Evolutionary conservation across 805 yeast species (phyloP).

Genomic region (Ogataea salicorniae): DNA sequence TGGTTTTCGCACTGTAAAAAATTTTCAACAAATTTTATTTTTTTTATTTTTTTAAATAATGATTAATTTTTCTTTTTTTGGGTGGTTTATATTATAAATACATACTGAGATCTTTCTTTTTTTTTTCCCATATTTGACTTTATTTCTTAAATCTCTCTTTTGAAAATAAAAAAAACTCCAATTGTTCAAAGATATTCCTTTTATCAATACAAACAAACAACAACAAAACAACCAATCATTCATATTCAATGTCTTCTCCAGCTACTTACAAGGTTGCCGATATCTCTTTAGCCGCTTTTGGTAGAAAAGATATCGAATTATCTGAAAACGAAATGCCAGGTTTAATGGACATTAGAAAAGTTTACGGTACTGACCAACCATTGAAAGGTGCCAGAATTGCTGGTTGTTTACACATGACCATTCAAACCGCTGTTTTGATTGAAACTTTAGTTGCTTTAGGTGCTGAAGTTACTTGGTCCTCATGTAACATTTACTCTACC

Average conservation of each 20-base stretch:
- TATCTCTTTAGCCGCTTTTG: constrained; percentile 97
- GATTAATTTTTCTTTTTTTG: no score
- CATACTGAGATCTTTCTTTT: no score
- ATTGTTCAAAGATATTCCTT: neutral
- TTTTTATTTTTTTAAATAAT: neutral
- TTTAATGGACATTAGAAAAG: constrained; percentile 93
- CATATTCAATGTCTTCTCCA: constrained; percentile 47
- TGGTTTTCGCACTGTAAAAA: neutral
- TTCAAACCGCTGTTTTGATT: constrained; percentile 97
- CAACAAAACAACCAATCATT: neutral
- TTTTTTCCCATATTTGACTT: neutral
- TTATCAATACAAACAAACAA: neutral
- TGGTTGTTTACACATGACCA: constrained; percentile 99
- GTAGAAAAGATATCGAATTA: constrained; percentile 98
- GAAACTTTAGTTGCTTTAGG: constrained; percentile 96
- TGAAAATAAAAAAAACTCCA: neutral
- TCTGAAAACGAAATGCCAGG: constrained; percentile 99
- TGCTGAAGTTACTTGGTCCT: constrained; percentile 99
- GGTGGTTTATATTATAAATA: no score
- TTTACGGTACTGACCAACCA: constrained; percentile 89
- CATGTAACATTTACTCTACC: constrained; percentile 98
- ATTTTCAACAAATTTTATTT: neutral
- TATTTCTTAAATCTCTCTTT: neutral
- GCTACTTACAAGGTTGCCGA: constrained; percentile 94
- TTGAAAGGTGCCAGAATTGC: constrained; percentile 98